Evolutionary conservation across 1,284 basidiomycete species (phyloP), one percentile per base, ranked within the genome.

Genomic region (Vanrija sp.): DNA sequence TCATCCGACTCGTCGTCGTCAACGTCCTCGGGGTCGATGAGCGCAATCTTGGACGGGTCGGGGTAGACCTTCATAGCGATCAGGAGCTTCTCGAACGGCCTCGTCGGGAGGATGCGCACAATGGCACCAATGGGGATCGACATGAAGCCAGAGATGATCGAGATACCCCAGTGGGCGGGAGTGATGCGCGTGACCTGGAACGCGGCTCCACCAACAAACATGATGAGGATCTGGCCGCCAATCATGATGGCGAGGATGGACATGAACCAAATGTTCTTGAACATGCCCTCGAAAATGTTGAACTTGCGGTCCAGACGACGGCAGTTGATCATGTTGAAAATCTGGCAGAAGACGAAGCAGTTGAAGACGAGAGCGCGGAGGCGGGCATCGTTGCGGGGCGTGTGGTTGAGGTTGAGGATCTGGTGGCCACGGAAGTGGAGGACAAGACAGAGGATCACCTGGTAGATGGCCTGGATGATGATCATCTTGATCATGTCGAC

Each of bases 401-500:
- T n/a, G 18, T 54, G 53, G 35, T 80, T 76, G 47, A 85, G 78
- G 4, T 84, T 82, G 44, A 97, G 82, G 56, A 98, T 92, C 31
- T 71, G 59, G 27, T 79, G 66, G 27, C 94, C 93, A 20, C 82
- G 78, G 77, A 96, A 98, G 75, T 97, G 89, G 78, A 98, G 89
- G 45, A 96, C 73, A 39, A 98, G 82, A 53, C 87, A 89, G 68
- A 96, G 78, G 55, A 80, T 77, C 60, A 88, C 87, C 76, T 98
- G 93, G 75, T 94, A 98, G 6, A 83, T 69, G 0, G 93, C 90
- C 76, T 98, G 96, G 46, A 88, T 82, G 47, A 92, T 55, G 57
- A 98, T 97, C 82, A 94, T 92, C 81, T 95, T 96, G 79, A 88
- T 85, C 91, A 93, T 94, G 69, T 96, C 82, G 50, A 87, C 84